A percentile compares a stretch with the other conserved stretches of the same genome.
Conservation (phyloP, 2,329 filamentous ascomycete genomes). For the Taxawa tesnikishii region DNA sequence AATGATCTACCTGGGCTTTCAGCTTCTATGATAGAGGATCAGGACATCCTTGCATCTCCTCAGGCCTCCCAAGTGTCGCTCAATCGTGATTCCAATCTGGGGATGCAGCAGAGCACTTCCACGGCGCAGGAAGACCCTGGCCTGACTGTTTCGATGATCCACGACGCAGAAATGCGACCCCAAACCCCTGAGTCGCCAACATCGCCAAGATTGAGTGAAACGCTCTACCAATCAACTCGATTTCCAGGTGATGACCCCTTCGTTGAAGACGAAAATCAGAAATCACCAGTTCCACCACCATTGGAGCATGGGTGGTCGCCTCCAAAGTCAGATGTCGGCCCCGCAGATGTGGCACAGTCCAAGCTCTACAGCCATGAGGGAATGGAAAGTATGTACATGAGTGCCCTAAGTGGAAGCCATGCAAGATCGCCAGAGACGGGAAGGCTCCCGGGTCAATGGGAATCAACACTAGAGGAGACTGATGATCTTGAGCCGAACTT, state of each 20-base stretch:
- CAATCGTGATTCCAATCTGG: background rate
- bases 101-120: background rate
- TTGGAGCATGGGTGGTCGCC: too few relatives aligned
- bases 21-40: slow-evolving; percentile 10
- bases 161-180: too few relatives aligned
- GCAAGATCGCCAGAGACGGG: slow-evolving; percentile 2
- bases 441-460: slow-evolving; percentile 3
- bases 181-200: too few relatives aligned
- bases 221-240: too few relatives aligned
- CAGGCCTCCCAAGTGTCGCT: background rate
- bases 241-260: too few relatives aligned
- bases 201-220: background rate
- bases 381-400: slow-evolving; percentile 81
- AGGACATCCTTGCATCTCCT: slow-evolving; percentile 1
- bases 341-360: slow-evolving; percentile 32
- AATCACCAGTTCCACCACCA: too few relatives aligned
- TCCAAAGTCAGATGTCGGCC: too few relatives aligned
- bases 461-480: slow-evolving; percentile 4
- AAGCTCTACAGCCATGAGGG: slow-evolving; percentile 67
- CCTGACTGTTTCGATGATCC: background rate
- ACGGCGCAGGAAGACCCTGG: background rate
- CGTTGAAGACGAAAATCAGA: too few relatives aligned
- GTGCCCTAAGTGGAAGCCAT: slow-evolving; percentile 34
- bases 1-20: slow-evolving; percentile 17
- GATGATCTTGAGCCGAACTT: slow-evolving; percentile 3